Evolutionary conservation across 2,329 filamentous ascomycete genomes (phyloP).

Genomic region (Fonsecaea multimorphosa): DNA sequence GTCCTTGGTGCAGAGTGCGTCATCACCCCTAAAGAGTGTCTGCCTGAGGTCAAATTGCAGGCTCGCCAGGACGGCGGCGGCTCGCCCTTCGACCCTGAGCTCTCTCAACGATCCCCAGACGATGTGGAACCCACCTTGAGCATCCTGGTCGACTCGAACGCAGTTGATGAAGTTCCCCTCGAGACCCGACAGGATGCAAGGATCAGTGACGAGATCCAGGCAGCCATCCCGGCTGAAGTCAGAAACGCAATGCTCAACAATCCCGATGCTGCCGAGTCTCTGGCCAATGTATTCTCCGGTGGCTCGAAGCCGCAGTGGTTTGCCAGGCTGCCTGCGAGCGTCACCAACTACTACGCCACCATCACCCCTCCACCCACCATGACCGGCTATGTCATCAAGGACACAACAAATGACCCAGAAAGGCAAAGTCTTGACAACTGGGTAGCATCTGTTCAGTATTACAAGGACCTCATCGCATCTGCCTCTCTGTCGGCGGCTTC

Average conservation of each 20-base stretch:
- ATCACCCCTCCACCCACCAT: conserved; percentile 22
- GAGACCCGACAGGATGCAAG: not conserved
- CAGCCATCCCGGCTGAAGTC: conserved; percentile 19
- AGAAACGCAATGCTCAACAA: conserved; percentile 22
- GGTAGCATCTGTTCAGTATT: conserved; percentile 17
- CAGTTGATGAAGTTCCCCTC: not conserved
- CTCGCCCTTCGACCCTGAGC: conserved; percentile 8
- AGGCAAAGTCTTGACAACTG: conserved; percentile 15
- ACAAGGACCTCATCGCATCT: conserved; percentile 10
- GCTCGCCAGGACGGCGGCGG: conserved; percentile 1
- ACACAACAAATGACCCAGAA: conserved; percentile 4
- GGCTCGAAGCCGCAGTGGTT: conserved; percentile 21
- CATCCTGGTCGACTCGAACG: conserved; percentile 3
- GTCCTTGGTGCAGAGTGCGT: not conserved
- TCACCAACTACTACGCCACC: conserved; percentile 29
- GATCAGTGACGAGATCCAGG: conserved; percentile 18
- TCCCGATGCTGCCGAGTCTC: conserved; percentile 17
- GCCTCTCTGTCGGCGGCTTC: not conserved
- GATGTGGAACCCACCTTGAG: not conserved
- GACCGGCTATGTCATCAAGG: not conserved
- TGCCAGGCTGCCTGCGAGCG: conserved; percentile 13
- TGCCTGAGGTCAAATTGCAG: not conserved
- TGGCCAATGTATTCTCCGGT: conserved; percentile 25
- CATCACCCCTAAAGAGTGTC: not conserved
- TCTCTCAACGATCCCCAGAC: not conserved